These are phyloP conservation scores for Nepenthes alata DNA, from an alignment of 179 eudicot species.

Conservation along the genomic window DNA sequence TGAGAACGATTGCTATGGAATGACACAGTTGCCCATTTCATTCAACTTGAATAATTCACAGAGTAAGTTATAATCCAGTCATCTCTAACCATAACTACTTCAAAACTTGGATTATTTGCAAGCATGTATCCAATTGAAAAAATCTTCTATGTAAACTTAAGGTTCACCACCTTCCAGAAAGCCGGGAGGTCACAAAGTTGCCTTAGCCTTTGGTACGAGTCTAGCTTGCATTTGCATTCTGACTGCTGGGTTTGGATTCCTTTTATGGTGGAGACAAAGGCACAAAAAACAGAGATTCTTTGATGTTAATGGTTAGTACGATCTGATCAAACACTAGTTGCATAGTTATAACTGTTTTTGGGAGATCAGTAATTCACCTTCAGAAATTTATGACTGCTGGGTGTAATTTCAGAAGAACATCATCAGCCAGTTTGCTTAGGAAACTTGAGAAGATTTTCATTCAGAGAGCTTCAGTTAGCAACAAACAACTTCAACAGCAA, in stretches of 20 bases:
- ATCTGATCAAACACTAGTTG: too few species aligned
- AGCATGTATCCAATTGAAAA: too few species aligned
- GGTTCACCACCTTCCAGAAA: slow-evolving; percentile 36
- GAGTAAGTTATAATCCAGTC: slow-evolving; percentile 32
- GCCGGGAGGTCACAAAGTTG: slow-evolving; percentile 53
- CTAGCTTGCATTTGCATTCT: slow-evolving; percentile 67
- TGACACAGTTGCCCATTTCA: slow-evolving; percentile 63
- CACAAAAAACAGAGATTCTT: slow-evolving; percentile 60
- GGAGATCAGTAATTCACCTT: too few species aligned
- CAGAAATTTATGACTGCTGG: too few species aligned
- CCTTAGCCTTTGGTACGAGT: slow-evolving; percentile 71
- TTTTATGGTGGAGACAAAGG: slow-evolving; percentile 66
- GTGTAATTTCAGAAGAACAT: slow-evolving; percentile 45
- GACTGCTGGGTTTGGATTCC: slow-evolving; percentile 47
- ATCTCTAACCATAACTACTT: not conserved
- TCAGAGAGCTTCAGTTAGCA: slow-evolving; percentile 61
- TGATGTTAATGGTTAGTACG: slow-evolving; percentile 49
- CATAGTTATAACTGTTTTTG: too few species aligned
- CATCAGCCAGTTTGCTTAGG: slow-evolving; percentile 58
- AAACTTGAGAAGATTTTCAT: slow-evolving; percentile 54
- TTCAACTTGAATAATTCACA: slow-evolving; percentile 38
- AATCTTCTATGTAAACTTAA: slow-evolving; percentile 5
- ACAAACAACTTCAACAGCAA: slow-evolving; percentile 73
- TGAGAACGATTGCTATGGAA: slow-evolving; percentile 67
- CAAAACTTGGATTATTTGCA: too few species aligned